Conservation (phyloP, 768 basidiomycete genomes). For the Termitomyces sp. region DNA sequence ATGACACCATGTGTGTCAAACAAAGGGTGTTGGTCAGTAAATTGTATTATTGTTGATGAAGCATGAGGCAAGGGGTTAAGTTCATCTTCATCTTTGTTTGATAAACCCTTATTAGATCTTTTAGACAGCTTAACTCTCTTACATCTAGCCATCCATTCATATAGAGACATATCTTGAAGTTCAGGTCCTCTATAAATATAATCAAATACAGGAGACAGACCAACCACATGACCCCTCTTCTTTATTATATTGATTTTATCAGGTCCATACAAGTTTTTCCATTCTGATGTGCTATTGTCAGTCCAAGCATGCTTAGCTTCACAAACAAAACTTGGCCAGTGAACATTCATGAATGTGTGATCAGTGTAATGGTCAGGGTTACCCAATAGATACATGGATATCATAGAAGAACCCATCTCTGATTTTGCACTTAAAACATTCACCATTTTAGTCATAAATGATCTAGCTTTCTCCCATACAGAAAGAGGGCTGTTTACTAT, state of each 20-base stretch:
- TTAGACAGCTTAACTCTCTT: not conserved
- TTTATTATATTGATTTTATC: constrained; percentile 22
- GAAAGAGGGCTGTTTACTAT: constrained; percentile 23
- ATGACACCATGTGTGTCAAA: too few species aligned
- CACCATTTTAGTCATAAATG: constrained; percentile 32
- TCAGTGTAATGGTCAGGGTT: constrained; percentile 33
- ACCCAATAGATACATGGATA: constrained; percentile 29
- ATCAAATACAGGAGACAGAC: constrained; percentile 27
- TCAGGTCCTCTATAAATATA: constrained; percentile 26
- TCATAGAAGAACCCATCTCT: constrained; percentile 37
- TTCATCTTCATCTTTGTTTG: too few species aligned
- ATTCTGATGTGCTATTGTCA: too few species aligned
- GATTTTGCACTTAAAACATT: constrained; percentile 32
- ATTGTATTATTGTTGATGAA: too few species aligned
- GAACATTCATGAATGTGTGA: constrained; percentile 28
- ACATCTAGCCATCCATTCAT: constrained; percentile 25
- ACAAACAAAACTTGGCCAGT: constrained; percentile 29
- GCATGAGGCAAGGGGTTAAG: too few species aligned
- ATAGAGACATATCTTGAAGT: constrained; percentile 19
- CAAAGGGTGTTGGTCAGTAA: too few species aligned
- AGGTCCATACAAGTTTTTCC: constrained; percentile 1
- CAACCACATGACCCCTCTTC: constrained; percentile 16
- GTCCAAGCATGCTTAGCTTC: constrained; percentile 17
- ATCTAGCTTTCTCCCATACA: constrained; percentile 22
- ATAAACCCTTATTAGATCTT: too few species aligned